Evolutionary conservation across 73 alveolate genomes (phyloP).

Genomic region (Blepharisma japonicum): DNA sequence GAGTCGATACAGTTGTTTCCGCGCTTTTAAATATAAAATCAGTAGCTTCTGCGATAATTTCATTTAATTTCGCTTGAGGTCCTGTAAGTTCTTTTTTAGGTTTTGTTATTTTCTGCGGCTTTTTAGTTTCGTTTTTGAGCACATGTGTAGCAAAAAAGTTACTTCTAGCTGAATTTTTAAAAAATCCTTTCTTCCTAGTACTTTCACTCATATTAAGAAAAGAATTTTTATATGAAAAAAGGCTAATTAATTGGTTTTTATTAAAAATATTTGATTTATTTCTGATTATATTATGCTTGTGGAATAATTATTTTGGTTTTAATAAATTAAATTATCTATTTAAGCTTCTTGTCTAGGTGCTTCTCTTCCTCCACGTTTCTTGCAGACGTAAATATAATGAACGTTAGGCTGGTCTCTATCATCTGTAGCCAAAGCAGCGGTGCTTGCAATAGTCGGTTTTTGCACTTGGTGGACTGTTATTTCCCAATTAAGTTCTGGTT

Average conservation of each 20-base stretch:
- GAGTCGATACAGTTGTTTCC: constrained; percentile 12
- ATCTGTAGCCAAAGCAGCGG: constrained; percentile 84
- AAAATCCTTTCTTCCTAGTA: too few relatives aligned
- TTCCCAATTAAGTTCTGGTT: constrained; percentile 75
- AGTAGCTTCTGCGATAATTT: background rate
- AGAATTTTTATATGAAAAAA: too few relatives aligned
- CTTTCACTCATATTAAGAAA: too few relatives aligned
- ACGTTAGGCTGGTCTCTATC: constrained; percentile 88
- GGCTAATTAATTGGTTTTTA: too few relatives aligned
- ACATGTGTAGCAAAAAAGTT: too few relatives aligned
- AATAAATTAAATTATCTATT: background rate
- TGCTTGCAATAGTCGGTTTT: constrained; percentile 83
- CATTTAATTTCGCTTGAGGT: constrained; percentile 4
- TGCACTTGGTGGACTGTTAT: constrained; percentile 76
- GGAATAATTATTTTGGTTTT: background rate
- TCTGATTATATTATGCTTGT: too few relatives aligned
- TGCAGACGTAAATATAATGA: constrained; percentile 90
- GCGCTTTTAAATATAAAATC: constrained; percentile 9
- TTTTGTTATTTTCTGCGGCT: too few relatives aligned
- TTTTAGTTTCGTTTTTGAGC: too few relatives aligned
- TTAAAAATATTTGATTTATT: too few relatives aligned
- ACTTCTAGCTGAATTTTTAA: too few relatives aligned
- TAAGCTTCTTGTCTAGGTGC: background rate
- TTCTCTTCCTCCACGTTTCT: constrained; percentile 29
- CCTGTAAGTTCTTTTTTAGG: background rate